A percentile compares a stretch with the other conserved stretches of the same genome.
Evolutionary conservation across 352 stramenopile genomes (phyloP).

Genomic region (Phytophthora nicotianae): DNA sequence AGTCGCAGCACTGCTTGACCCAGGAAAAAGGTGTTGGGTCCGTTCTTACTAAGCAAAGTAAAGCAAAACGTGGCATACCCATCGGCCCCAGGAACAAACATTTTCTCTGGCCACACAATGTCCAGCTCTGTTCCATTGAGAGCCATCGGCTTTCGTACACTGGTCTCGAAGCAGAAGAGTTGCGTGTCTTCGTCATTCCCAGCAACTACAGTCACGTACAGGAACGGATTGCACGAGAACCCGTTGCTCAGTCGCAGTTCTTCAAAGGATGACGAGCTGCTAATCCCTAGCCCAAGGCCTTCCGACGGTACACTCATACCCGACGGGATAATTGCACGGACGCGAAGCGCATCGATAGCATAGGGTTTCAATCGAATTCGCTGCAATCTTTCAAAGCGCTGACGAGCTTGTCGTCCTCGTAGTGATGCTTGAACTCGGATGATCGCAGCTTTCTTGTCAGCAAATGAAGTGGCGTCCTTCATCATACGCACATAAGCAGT

Average conservation of each 20-base stretch:
- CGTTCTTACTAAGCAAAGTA: conserved; percentile 78
- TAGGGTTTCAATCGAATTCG: conserved; percentile 67
- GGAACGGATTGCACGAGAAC: conserved; percentile 76
- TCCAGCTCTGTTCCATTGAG: conserved; percentile 34
- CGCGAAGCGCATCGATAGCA: conserved; percentile 44
- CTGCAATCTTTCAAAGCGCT: conserved; percentile 50
- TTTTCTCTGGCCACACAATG: conserved; percentile 57
- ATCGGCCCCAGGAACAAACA: conserved; percentile 71
- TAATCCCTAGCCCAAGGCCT: conserved; percentile 14
- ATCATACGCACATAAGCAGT: conserved; percentile 75
- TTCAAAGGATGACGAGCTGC: conserved; percentile 23
- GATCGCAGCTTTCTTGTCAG: conserved; percentile 61
- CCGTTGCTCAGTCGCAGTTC: conserved; percentile 69
- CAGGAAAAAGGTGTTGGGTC: conserved; percentile 78
- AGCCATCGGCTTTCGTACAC: conserved; percentile 38
- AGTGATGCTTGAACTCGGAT: conserved; percentile 62
- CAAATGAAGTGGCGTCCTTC: conserved; percentile 58
- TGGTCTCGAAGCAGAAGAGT: conserved; percentile 76
- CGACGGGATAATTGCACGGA: conserved; percentile 22
- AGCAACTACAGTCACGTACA: conserved; percentile 74
- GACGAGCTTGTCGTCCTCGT: conserved; percentile 55
- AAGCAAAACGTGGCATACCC: conserved; percentile 75
- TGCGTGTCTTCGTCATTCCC: conserved; percentile 68
- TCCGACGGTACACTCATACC: conserved; percentile 10
- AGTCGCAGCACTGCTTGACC: conserved; percentile 62